These are phyloP conservation scores for Tarenaya hassleriana DNA, from an alignment of 345 rosid genomes.

Conservation along the genomic window DNA sequence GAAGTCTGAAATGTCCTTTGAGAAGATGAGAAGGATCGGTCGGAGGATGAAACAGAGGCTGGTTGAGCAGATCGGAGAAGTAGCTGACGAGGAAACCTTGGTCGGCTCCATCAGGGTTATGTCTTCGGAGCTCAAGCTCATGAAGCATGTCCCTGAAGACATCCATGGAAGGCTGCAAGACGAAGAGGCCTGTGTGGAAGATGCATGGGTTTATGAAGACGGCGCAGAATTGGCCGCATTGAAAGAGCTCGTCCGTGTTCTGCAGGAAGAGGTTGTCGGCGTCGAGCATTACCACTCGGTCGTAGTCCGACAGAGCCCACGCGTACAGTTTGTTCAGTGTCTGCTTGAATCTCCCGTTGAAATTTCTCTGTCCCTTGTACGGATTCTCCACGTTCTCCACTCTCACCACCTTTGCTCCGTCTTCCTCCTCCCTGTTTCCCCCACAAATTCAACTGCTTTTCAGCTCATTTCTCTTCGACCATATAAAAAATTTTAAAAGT, in stretches of 20 bases:
- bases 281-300: conserved; percentile 87
- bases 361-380: conserved; percentile 52
- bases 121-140: conserved; percentile 50
- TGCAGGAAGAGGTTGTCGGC: conserved; percentile 82
- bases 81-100: conserved; percentile 89
- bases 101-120: conserved; percentile 92
- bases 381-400: conserved; percentile 89
- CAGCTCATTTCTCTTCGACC: too few relatives aligned
- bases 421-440: conserved; percentile 77
- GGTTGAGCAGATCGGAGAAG: conserved; percentile 73
- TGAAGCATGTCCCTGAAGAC: conserved; percentile 78
- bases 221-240: conserved; percentile 92
- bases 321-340: conserved; percentile 89
- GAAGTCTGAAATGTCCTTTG: conserved; percentile 74
- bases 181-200: conserved; percentile 96
- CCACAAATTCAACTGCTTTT: too few relatives aligned
- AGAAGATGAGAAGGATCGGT: conserved; percentile 47
- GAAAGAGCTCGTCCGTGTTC: conserved; percentile 83
- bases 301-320: conserved; percentile 77
- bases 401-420: conserved; percentile 76
- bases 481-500: too few relatives aligned
- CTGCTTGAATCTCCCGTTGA: conserved; percentile 68
- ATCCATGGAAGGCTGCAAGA: conserved; percentile 66
- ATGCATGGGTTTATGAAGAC: conserved; percentile 94
- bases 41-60: conserved; percentile 70